phyloP scores from a whole-genome alignment of 148 eudicot species.

The Rhododendron simsii region DNA sequence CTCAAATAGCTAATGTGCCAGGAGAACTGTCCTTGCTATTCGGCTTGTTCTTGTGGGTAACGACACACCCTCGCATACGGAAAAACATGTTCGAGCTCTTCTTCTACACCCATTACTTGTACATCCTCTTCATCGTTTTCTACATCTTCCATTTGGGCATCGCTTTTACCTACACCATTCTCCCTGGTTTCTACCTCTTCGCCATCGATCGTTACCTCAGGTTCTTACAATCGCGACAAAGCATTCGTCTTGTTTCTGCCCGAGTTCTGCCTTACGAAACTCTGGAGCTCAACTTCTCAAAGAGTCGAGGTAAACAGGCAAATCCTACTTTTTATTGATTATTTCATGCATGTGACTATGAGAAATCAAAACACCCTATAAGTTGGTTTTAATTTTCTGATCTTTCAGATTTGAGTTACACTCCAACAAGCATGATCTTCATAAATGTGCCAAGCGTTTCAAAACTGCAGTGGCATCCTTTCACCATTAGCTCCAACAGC shows the following conservation, averaged over 20 bases:
- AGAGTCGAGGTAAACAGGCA: constrained; percentile 22
- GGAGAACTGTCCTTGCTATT: constrained; percentile 34
- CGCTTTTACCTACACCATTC: constrained; percentile 20
- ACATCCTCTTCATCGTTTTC: constrained; percentile 44
- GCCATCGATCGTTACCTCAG: constrained; percentile 44
- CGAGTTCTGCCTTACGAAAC: constrained; percentile 44
- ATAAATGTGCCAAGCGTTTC: constrained; percentile 47
- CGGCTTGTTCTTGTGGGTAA: constrained; percentile 40
- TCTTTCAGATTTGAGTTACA: constrained; percentile 31
- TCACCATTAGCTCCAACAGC: constrained; percentile 37
- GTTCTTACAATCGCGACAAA: constrained; percentile 39
- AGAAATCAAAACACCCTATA: background rate
- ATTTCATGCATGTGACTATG: background rate
- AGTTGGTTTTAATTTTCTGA: no score
- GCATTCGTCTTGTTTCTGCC: constrained; percentile 35
- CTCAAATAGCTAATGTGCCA: constrained; percentile 22
- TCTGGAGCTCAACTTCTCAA: constrained; percentile 70
- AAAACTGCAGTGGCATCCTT: constrained; percentile 60
- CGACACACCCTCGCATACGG: constrained; percentile 29
- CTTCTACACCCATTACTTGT: constrained; percentile 53
- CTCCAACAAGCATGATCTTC: constrained; percentile 50
- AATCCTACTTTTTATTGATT: no score
- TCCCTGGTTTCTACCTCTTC: constrained; percentile 49
- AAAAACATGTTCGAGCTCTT: constrained; percentile 43
- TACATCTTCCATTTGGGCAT: constrained; percentile 42